Conservation (phyloP, 305 asterid species). For the Fraxinus xanthoxyloides region DNA sequence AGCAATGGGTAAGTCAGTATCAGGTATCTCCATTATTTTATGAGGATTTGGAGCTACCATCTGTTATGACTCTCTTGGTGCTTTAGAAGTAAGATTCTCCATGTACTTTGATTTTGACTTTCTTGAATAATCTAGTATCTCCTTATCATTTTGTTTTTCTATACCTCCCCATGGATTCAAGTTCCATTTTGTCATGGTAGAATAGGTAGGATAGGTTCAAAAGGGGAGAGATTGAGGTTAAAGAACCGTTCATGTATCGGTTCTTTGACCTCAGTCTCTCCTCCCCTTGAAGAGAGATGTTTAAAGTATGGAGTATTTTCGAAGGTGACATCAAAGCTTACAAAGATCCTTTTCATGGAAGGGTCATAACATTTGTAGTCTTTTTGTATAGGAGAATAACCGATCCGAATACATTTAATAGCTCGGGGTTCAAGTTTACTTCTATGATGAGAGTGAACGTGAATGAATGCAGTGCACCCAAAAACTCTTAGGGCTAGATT, state of each 20-base stretch:
- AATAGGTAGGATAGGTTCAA: background rate
- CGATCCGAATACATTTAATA: background rate
- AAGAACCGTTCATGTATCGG: background rate
- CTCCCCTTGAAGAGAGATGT: background rate
- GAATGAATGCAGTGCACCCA: no score
- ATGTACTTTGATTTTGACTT: no score
- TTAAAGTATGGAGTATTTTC: background rate
- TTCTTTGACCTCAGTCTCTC: no score
- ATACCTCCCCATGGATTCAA: background rate
- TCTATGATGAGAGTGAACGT: no score
- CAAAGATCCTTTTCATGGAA: background rate
- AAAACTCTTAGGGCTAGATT: no score
- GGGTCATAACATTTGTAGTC: background rate
- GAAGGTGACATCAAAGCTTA: background rate
- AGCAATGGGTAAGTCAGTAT: no score
- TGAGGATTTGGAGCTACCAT: no score
- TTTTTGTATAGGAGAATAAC: background rate
- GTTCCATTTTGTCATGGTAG: background rate
- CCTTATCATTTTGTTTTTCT: background rate
- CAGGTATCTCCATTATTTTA: no score
- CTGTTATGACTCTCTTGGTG: no score
- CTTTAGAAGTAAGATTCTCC: no score
- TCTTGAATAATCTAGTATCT: no score
- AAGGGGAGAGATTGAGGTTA: background rate
- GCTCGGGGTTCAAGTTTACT: background rate